phyloP scores from a whole-genome alignment of 768 basidiomycete species.

The Xerocomellus chrysenteron region DNA sequence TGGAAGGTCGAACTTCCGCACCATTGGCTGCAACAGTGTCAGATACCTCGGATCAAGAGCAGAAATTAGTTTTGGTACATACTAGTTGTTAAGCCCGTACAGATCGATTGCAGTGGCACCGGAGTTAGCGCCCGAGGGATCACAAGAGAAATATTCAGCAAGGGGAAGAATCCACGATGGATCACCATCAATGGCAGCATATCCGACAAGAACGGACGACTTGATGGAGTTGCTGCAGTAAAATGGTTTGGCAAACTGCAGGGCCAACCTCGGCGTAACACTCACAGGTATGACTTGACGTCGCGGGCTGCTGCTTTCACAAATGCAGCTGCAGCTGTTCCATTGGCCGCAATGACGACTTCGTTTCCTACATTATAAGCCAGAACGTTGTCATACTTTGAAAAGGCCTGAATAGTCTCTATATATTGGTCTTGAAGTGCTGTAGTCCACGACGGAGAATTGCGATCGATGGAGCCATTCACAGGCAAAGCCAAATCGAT shows the following conservation, averaged over 20 bases:
- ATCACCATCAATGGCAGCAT: slow-evolving; percentile 79
- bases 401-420: slow-evolving; percentile 73
- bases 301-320: slow-evolving; percentile 93
- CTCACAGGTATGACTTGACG: slow-evolving; percentile 78
- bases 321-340: slow-evolving; percentile 68
- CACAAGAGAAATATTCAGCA: slow-evolving; percentile 81
- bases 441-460: slow-evolving; percentile 73
- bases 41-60: neutral
- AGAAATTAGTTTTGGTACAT: slow-evolving; percentile 28
- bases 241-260: neutral
- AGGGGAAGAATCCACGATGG: slow-evolving; percentile 60
- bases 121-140: slow-evolving; percentile 50
- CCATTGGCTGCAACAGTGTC: slow-evolving; percentile 59
- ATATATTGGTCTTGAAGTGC: slow-evolving; percentile 79
- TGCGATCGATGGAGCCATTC: slow-evolving; percentile 82
- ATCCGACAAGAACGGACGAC: slow-evolving; percentile 72
- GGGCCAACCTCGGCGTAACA: slow-evolving; percentile 5
- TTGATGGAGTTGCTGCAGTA: slow-evolving; percentile 55
- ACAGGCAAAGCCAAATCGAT: slow-evolving; percentile 84
- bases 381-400: slow-evolving; percentile 85
- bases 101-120: slow-evolving; percentile 72
- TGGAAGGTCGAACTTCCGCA: slow-evolving; percentile 68
- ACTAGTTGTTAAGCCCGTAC: slow-evolving; percentile 89
- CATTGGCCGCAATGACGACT: slow-evolving; percentile 50
- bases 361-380: slow-evolving; percentile 93